Base-by-base conservation (phyloP, 1,284 basidiomycete species). In the Coniferiporia weirii region DNA sequence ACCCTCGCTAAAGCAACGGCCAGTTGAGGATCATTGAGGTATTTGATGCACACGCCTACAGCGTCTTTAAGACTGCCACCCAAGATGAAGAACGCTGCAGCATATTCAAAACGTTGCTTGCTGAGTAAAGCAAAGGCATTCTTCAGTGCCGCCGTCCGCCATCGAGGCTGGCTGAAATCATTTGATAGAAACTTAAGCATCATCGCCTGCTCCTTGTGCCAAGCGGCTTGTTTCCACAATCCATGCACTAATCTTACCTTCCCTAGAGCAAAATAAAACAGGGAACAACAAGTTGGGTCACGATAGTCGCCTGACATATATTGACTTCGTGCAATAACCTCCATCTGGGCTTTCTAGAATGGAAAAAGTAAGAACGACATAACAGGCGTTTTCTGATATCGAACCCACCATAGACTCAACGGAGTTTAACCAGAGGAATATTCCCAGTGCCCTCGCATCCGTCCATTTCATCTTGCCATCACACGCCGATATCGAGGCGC, bases 11-110 rank as follows among this genome's bases (percentile, higher is more conserved):
- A 71, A 0, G 93, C 89, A 36, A 98, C 73, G 0, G 93, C 97
- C 12, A 99, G 79, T 66, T 95, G 91, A 67, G 95, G 88, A 72
- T 99, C 97, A 49, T 83, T 75, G 34, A 99, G 74, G 60, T 99
- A 91, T 64, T 85, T 89, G 34, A 98, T 71, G 70, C 95, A 97
- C 9, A 99, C 89, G 64, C 87, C 91, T 40, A 96, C 89, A 0
- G 96, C 95, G 66, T 98, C 97, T 71, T 91, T 91, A 19, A 97
- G 74, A 45, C 87, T 87, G 20, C 86, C 89, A 1, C 93, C 96
- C 0, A 99, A 82, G 59, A 99, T 80, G 77, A 99, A 99, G 75
- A 99, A 99, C 0, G 95, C 94, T 0, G 95, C 95, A 12, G 97
- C 96, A 69, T 98, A 97, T 68, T 93, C 95, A 68, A 91, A 97